Percentiles rank a stretch among this genome's conserved stretches.
Evolutionary conservation across 257 asterid genomes (phyloP).

Genomic region (Marsdenia floribunda): DNA sequence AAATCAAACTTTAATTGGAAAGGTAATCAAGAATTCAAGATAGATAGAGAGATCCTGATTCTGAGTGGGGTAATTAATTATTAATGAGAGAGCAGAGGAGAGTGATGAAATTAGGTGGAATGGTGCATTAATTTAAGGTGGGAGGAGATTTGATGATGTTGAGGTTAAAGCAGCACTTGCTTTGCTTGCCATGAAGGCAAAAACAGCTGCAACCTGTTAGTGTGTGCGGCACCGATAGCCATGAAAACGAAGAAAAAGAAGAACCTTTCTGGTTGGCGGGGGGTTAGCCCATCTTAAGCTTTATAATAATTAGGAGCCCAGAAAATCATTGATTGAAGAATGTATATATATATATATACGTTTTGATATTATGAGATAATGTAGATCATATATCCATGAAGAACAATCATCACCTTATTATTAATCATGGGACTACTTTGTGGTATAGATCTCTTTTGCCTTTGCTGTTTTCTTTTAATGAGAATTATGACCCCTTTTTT

Average conservation of each 20-base stretch:
- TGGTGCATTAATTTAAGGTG: constrained; percentile 30
- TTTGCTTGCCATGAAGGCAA: constrained; percentile 29
- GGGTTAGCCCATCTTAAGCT: background rate
- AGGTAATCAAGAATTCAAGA: background rate
- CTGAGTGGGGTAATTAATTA: no score
- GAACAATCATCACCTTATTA: constrained; percentile 3
- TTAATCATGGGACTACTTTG: background rate
- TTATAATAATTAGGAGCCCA: background rate
- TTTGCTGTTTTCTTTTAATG: background rate
- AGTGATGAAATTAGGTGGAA: constrained; percentile 15
- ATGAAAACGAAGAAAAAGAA: background rate
- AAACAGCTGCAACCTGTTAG: constrained; percentile 1
- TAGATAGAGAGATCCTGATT: background rate
- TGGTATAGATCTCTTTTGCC: background rate
- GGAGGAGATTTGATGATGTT: constrained; percentile 26
- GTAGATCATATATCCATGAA: background rate
- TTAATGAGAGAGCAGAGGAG: background rate
- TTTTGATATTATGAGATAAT: background rate
- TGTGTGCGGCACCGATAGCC: no score
- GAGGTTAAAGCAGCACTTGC: constrained; percentile 25
- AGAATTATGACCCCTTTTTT: background rate
- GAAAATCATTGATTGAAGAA: background rate
- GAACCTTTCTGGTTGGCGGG: background rate
- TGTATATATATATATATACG: background rate
- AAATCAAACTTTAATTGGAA: background rate